phyloP scores from a whole-genome alignment of 1,284 basidiomycete genomes.

The Ustilago nuda region DNA sequence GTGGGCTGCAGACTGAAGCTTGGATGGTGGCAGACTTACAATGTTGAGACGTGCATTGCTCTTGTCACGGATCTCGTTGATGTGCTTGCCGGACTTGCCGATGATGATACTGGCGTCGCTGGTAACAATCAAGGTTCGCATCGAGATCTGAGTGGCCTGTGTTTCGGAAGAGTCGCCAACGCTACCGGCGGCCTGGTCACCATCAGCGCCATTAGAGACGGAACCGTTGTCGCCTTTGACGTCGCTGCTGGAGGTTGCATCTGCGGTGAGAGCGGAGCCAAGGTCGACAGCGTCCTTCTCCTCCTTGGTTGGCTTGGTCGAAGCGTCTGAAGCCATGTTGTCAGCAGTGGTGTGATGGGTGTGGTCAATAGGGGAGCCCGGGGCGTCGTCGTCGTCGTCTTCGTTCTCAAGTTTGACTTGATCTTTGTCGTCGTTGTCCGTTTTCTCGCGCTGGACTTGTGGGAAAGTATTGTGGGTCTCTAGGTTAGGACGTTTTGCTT shows the following conservation, averaged over 20 bases:
- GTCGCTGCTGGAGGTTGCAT: conserved; percentile 39
- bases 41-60: conserved; percentile 81
- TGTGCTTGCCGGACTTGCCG: conserved; percentile 93
- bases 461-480: conserved; percentile 17
- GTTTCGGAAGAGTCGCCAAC: conserved; percentile 48
- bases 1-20: neutral
- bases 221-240: conserved; percentile 37
- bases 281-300: conserved; percentile 58
- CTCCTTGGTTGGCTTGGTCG: conserved; percentile 33
- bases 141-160: conserved; percentile 61
- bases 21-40: conserved; percentile 41
- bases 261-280: conserved; percentile 41
- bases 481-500: conserved; percentile 54
- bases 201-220: conserved; percentile 38
- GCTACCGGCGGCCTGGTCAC: conserved; percentile 34
- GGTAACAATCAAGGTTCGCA: conserved; percentile 84
- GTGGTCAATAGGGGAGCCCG: conserved; percentile 7
- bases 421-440: neutral
- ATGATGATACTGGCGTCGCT: conserved; percentile 99
- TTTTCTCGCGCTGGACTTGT: conserved; percentile 5
- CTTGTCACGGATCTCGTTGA: conserved; percentile 98
- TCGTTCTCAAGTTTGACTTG: conserved; percentile 16
- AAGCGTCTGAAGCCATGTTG: conserved; percentile 47
- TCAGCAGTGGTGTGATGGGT: conserved; percentile 6
- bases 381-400: conserved; percentile 16